Conservation (phyloP, 768 basidiomycete genomes). For the Suillus luteus region DNA sequence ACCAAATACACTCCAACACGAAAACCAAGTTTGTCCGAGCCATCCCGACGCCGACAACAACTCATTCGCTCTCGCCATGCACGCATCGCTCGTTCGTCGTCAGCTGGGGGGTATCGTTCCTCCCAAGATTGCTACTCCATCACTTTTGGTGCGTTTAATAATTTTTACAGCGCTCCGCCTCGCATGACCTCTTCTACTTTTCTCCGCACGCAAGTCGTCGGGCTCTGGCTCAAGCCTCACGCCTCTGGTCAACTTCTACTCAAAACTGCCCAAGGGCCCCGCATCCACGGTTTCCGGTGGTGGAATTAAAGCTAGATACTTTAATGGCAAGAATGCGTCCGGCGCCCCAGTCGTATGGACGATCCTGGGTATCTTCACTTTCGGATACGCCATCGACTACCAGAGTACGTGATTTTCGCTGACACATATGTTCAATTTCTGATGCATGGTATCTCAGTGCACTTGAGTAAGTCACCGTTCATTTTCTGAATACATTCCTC, state of each 20-base stretch:
- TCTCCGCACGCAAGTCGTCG: conserved; percentile 55
- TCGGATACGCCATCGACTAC: conserved; percentile 89
- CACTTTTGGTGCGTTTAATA: conserved; percentile 63
- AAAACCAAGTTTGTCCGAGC: conserved; percentile 10
- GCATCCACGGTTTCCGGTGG: conserved; percentile 63
- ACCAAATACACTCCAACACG: conserved; percentile 2
- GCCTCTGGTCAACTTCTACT: conserved; percentile 93
- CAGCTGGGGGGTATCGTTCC: conserved; percentile 85
- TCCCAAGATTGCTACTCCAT: conserved; percentile 93
- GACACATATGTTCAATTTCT: conserved; percentile 10
- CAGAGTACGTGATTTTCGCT: conserved; percentile 62
- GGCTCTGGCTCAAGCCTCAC: conserved; percentile 79
- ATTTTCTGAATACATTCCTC: neutral
- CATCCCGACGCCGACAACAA: conserved; percentile 21
- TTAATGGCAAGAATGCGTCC: conserved; percentile 85
- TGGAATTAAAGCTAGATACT: conserved; percentile 83
- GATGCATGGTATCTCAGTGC: conserved; percentile 52
- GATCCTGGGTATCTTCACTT: conserved; percentile 66
- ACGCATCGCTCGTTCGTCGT: conserved; percentile 81
- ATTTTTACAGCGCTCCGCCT: neutral
- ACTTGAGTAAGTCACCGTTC: conserved; percentile 64
- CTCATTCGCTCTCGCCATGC: conserved; percentile 53
- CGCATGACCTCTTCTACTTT: conserved; percentile 16
- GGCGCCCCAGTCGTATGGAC: conserved; percentile 64
- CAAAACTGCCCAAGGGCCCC: conserved; percentile 91